Evolutionary conservation across 345 rosid genomes (phyloP).

Genomic region (Eucalyptus albens): DNA sequence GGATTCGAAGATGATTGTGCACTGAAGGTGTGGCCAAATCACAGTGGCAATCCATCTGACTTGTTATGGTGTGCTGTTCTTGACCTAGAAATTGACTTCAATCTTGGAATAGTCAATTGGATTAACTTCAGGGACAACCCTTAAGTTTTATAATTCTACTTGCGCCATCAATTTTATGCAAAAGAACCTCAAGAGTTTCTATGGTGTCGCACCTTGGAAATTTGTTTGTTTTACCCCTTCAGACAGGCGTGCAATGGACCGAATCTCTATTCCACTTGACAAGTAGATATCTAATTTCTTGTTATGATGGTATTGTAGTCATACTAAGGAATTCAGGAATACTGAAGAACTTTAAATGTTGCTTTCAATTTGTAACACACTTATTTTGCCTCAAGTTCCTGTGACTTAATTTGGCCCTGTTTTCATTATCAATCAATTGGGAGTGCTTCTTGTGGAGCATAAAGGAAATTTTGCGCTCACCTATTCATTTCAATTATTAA

Average conservation of each 20-base stretch:
- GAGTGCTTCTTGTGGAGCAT: neutral
- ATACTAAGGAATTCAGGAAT: neutral
- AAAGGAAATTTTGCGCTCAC: neutral
- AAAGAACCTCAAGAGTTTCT: neutral
- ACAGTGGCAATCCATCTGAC: neutral
- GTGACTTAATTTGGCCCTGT: neutral
- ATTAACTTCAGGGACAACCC: neutral
- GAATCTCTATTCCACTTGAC: neutral
- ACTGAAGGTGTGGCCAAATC: constrained; percentile 37
- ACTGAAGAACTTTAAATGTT: neutral
- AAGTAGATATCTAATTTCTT: neutral
- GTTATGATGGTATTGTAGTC: neutral
- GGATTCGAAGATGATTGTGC: constrained; percentile 73
- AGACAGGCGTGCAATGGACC: neutral
- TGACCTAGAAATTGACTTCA: neutral
- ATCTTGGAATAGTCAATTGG: neutral
- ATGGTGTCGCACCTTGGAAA: neutral
- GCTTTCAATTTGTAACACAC: neutral
- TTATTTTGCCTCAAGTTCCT: neutral
- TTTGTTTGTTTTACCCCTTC: neutral
- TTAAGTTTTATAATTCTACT: neutral
- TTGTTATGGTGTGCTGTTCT: neutral
- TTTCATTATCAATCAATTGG: neutral
- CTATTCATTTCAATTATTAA: neutral
- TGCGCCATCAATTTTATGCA: neutral